A percentile compares a stretch with the other conserved stretches of the same genome.
These are phyloP conservation scores for Lecanicillium sp. DNA, from an alignment of 2,329 filamentous ascomycete genomes.

Conservation along the genomic window DNA sequence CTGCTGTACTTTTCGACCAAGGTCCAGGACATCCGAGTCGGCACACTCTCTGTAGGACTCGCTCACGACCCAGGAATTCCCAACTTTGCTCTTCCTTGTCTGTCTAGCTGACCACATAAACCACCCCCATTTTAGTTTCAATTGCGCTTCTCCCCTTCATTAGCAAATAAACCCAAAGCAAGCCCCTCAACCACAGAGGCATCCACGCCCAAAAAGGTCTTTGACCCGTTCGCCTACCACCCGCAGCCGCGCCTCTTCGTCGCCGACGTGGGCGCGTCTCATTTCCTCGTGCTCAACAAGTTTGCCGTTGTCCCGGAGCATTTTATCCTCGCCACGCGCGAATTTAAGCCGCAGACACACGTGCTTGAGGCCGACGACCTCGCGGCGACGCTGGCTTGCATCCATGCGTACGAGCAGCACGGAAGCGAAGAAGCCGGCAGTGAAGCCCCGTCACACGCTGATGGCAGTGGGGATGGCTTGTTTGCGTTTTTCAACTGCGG, in stretches of 20 bases:
- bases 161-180: conserved; percentile 58
- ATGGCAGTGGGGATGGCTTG: conserved; percentile 28
- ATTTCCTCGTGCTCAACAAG: conserved; percentile 66
- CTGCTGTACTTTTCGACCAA: conserved; percentile 48
- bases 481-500: conserved; percentile 68
- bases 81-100: no score
- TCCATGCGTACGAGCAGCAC: conserved; percentile 42
- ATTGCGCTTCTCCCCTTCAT: conserved; percentile 60
- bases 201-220: conserved; percentile 26
- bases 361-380: conserved; percentile 54
- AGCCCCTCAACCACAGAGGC: conserved; percentile 26
- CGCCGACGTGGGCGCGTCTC: conserved; percentile 40
- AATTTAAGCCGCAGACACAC: conserved; percentile 57
- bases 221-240: conserved; percentile 61
- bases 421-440: conserved; percentile 2
- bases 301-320: conserved; percentile 65
- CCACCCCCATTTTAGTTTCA: conserved; percentile 50
- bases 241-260: conserved; percentile 45
- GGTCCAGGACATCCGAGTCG: conserved; percentile 37
- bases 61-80: not conserved
- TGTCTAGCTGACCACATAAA: no score
- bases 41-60: conserved; percentile 33
- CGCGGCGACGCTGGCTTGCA: conserved; percentile 51
- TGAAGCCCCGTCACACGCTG: not conserved
- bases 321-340: conserved; percentile 62